Evolutionary conservation across 371 early-diverging fungal genomes (phyloP), one percentile per base, ranked within the genome.

Genomic region (Phascolomyces articulosus): DNA sequence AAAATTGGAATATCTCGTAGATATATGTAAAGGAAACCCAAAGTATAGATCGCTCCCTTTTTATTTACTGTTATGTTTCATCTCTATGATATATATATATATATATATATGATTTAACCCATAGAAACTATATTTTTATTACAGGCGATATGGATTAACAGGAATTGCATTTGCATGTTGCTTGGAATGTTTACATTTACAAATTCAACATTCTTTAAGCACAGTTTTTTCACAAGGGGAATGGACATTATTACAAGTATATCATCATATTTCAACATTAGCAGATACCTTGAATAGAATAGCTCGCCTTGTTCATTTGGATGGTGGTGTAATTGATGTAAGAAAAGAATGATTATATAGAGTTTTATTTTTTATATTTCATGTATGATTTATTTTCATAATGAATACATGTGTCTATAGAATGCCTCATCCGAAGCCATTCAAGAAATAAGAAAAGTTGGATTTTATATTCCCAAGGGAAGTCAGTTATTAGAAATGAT

Each of bases 91-190:
- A n/a, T n/a, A n/a, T n/a, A n/a, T 34, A 34, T 34, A 34, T 34
- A 34, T 34, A 34, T n/a, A n/a, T n/a, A n/a, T n/a, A 34, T 34
- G 34, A 34, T 34, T 6, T 9, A 9, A 34, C 6, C 11, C 6
- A 34, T 21, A 40, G 16, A 13, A 40, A 40, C n/a, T 13, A 29
- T 20, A 21, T 31, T 20, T 20, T 20, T 23, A 63, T 57, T 15
- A 7, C 59, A 83, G 83, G 1, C 68, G 55, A 9, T 78, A 80
- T 61, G 78, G 85, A 11, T 62, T 79, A 21, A 73, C 73, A 38
- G 77, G 84, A 1, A 66, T 78, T 8, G 84, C 85, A 2, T 85
- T 85, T 60, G 82, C 77, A 10, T 77, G 74, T 27, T 79, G 84
- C 21, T 48, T 85, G 53, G 66, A 67, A 1, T 80, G 82, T 6